phyloP scores from a whole-genome alignment of 768 basidiomycete genomes.

The Podaxis sp. region DNA sequence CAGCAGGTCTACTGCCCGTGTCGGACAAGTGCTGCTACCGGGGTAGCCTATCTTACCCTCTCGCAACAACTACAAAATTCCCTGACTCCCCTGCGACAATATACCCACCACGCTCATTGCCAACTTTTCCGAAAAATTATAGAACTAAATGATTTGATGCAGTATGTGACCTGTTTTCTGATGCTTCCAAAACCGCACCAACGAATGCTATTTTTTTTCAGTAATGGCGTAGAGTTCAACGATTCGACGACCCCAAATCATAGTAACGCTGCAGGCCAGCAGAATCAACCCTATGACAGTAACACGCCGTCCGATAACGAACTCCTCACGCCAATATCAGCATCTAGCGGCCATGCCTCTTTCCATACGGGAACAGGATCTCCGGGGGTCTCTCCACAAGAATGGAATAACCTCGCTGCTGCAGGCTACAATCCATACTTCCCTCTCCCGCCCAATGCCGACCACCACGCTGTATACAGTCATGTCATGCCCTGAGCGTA shows the following conservation, averaged over 20 bases:
- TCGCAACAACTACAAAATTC: conserved; percentile 64
- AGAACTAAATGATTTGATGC: conserved; percentile 62
- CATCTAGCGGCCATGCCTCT: conserved; percentile 47
- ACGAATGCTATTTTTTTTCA: conserved; percentile 15
- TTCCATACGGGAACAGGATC: conserved; percentile 41
- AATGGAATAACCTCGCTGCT: conserved; percentile 60
- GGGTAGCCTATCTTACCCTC: conserved; percentile 58
- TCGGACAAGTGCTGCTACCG: conserved; percentile 59
- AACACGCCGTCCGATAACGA: conserved; percentile 67
- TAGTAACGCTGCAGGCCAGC: conserved; percentile 25
- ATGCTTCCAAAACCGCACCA: not conserved
- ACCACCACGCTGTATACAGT: conserved; percentile 56
- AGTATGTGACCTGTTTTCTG: conserved; percentile 46
- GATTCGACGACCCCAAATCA: conserved; percentile 32
- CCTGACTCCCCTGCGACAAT: conserved; percentile 57
- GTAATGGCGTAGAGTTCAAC: conserved; percentile 51
- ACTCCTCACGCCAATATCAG: conserved; percentile 52
- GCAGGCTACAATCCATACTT: conserved; percentile 71
- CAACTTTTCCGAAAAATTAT: conserved; percentile 56
- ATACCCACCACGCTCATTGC: conserved; percentile 58
- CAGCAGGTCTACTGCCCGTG: conserved; percentile 56
- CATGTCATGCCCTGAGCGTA: conserved; percentile 52
- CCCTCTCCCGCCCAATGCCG: conserved; percentile 44
- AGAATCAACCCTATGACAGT: conserved; percentile 45
- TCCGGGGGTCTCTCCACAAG: conserved; percentile 53